Conservation (phyloP, 73 alveolate species). For the Symbiodinium pilosum region DNA sequence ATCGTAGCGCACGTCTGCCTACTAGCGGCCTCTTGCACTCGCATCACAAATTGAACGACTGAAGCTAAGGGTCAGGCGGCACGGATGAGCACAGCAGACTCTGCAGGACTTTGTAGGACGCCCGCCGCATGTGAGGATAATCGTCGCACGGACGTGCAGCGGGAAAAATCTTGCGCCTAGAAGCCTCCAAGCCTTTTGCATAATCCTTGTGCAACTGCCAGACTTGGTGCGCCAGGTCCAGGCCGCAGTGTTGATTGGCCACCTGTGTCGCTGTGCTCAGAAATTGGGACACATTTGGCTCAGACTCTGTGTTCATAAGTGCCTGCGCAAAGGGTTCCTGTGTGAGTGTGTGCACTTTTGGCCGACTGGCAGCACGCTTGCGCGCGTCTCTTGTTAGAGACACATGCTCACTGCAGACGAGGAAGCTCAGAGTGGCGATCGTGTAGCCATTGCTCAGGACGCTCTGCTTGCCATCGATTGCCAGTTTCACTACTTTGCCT, state of each 20-base stretch:
- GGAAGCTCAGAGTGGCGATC: background rate
- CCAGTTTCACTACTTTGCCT: slow-evolving; percentile 16
- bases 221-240: background rate
- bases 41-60: too few species aligned
- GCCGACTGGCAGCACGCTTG: background rate
- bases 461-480: slow-evolving; percentile 9
- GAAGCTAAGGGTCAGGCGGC: background rate
- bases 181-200: slow-evolving; percentile 11
- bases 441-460: background rate
- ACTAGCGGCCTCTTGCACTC: too few species aligned
- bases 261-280: background rate
- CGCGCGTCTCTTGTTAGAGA: background rate
- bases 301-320: background rate
- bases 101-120: background rate
- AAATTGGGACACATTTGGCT: background rate
- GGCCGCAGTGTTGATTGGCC: background rate
- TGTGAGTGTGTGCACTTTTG: background rate
- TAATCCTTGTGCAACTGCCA: slow-evolving; percentile 20
- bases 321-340: slow-evolving; percentile 16
- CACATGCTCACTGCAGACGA: background rate
- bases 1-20: background rate
- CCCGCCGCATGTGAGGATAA: slow-evolving; percentile 5
- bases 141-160: background rate
- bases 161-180: background rate
- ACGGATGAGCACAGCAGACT: background rate